Conservation (phyloP, 148 eudicot genomes). For the Rhododendron mucronatum region DNA sequence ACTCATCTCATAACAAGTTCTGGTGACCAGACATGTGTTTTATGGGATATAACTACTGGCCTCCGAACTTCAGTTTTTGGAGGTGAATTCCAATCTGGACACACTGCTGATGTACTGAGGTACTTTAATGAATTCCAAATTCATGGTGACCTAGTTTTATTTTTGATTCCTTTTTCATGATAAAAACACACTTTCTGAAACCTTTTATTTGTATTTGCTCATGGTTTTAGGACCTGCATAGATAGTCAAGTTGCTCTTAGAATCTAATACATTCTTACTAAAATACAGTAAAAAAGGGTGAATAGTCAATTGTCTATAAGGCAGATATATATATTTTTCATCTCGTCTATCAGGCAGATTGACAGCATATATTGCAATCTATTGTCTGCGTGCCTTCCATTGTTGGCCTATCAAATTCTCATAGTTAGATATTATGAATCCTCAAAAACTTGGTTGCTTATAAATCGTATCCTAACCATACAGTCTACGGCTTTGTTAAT, state of each 20-base stretch:
- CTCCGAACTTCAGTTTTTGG: slow-evolving; percentile 94
- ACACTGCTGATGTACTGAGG: slow-evolving; percentile 90
- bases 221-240: slow-evolving; percentile 4
- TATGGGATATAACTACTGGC: slow-evolving; percentile 97
- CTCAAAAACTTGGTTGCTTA: neutral
- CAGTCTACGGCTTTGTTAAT: neutral
- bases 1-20: slow-evolving; percentile 85
- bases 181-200: neutral
- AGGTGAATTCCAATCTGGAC: slow-evolving; percentile 98
- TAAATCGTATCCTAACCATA: neutral
- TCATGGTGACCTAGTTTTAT: neutral
- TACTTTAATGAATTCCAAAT: slow-evolving; percentile 22
- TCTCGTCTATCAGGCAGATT: neutral
- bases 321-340: too few relatives aligned
- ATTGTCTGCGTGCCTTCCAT: neutral
- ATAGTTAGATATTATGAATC: neutral
- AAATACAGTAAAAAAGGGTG: neutral
- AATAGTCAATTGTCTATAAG: neutral
- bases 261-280: slow-evolving; percentile 4
- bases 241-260: neutral
- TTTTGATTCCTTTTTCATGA: neutral
- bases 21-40: slow-evolving; percentile 90
- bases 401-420: neutral
- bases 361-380: neutral
- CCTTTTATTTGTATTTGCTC: neutral